Evolutionary conservation across 441 rosid species (phyloP), one percentile per base, ranked within the genome.

Genomic region (Biscutella laevigata): DNA sequence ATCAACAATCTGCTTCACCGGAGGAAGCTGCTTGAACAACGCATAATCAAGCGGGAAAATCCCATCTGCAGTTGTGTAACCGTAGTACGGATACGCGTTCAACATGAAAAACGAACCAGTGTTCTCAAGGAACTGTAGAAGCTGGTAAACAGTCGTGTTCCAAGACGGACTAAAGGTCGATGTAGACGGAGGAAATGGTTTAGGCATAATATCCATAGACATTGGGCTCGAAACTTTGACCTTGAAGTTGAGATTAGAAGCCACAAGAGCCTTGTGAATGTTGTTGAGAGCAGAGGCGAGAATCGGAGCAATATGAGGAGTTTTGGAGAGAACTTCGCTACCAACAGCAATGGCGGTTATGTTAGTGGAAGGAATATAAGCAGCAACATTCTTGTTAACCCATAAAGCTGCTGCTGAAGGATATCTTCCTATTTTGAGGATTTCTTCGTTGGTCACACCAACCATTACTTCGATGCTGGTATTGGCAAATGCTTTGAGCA

Each of bases 321-420:
- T 41, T 16, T 77, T 10, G 30, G 95, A 74, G 34, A 86, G 88
- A 71, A 92, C 88, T 73, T 92, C 88, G 27, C 88, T 92, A 46
- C 99, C 99, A 14, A 88, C 95, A 4, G 95, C 84, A 64, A 92
- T 78, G 56, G 91, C 87, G 5, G 99, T 84, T 28, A 92, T 88
- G 54, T 88, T 92, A 34, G 97, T 86, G 0, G 79, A 72, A 59
- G 99, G 97, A 30, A 88, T 26, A 62, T 92, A 86, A 24, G 97
- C 67, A 1, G 83, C 94, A 1, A 92, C 83, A 54, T 92, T 92
- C 54, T 76, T 81, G 68, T 78, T 86, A 17, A 88, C 52, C 99
- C 99, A 92, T 10, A 71, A 75, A 20, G 97, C 99, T 7, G 95
- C 97, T 10, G 81, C 35, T 4, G 92, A 71, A 17, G 95, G 75